These are phyloP conservation scores for Fusarium pseudonygamai DNA, from an alignment of 2,329 filamentous ascomycete genomes.

Conservation along the genomic window DNA sequence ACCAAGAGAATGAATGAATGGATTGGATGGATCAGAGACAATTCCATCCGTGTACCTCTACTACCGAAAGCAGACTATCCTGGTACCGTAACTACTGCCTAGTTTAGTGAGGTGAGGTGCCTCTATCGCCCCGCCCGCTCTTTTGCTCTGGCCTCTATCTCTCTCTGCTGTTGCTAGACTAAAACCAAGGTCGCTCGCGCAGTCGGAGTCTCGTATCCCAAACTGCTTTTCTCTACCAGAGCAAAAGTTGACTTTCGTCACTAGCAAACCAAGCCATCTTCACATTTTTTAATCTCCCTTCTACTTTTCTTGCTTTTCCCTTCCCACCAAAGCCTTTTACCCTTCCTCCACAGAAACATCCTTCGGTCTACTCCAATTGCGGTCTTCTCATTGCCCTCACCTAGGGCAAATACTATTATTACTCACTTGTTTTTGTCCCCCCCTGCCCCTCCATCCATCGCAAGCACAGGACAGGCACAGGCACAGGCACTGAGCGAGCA, in stretches of 20 bases:
- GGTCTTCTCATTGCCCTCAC: neutral
- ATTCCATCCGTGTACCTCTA: slow-evolving; percentile 17
- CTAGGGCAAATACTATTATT: neutral
- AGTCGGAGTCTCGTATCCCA: slow-evolving; percentile 17
- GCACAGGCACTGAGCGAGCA: slow-evolving; percentile 7
- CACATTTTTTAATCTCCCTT: slow-evolving; percentile 17
- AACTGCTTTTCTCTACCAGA: slow-evolving; percentile 8
- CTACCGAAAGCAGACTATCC: slow-evolving; percentile 27
- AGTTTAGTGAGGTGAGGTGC: neutral
- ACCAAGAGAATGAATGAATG: neutral
- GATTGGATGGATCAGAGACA: slow-evolving; percentile 2
- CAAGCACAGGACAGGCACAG: slow-evolving; percentile 14
- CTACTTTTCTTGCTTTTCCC: neutral
- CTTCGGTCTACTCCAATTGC: neutral
- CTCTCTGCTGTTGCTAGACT: slow-evolving; percentile 18
- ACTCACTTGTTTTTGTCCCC: slow-evolving; percentile 37
- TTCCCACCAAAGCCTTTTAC: neutral
- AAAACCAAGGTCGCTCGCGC: slow-evolving; percentile 30
- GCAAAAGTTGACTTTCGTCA: slow-evolving; percentile 19
- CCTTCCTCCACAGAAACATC: neutral
- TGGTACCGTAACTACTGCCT: neutral
- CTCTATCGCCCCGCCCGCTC: slow-evolving; percentile 6
- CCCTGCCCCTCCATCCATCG: slow-evolving; percentile 39
- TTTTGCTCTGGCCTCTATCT: neutral
- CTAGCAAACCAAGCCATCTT: slow-evolving; percentile 22